These are phyloP conservation scores for Coemansia sp. DNA, from an alignment of 192 early-diverging fungal species.

Conservation along the genomic window DNA sequence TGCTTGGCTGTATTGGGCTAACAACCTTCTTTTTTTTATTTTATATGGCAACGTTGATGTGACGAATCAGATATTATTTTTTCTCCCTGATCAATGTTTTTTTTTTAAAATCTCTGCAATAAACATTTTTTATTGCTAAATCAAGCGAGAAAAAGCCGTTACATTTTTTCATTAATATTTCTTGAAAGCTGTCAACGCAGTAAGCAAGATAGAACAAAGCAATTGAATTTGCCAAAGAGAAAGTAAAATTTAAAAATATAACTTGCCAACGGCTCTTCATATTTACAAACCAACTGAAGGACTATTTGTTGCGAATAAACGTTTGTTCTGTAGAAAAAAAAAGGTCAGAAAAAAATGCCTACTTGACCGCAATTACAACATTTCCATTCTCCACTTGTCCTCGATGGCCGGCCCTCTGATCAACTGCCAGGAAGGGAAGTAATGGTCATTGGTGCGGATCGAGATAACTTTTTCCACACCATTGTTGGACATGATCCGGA, in stretches of 20 bases:
- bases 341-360: too few species aligned
- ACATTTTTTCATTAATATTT: neutral
- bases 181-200: too few species aligned
- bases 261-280: too few species aligned
- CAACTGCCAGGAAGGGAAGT: slow-evolving; percentile 29
- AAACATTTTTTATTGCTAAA: neutral
- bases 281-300: too few species aligned
- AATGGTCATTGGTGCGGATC: slow-evolving; percentile 32
- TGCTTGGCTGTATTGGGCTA: neutral
- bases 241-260: too few species aligned
- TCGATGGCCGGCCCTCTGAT: neutral
- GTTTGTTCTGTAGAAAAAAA: too few species aligned
- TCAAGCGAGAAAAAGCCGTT: too few species aligned
- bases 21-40: neutral
- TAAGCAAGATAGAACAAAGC: too few species aligned
- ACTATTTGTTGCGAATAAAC: too few species aligned
- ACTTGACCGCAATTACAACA: neutral
- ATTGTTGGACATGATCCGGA: slow-evolving; percentile 7
- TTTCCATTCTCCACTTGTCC: neutral
- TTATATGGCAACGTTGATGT: neutral
- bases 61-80: neutral
- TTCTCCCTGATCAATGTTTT: neutral
- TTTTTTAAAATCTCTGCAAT: neutral
- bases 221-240: too few species aligned
- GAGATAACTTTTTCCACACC: slow-evolving; percentile 18